phyloP scores from a whole-genome alignment of 345 rosid species.

The Gossypium longicalyx region DNA sequence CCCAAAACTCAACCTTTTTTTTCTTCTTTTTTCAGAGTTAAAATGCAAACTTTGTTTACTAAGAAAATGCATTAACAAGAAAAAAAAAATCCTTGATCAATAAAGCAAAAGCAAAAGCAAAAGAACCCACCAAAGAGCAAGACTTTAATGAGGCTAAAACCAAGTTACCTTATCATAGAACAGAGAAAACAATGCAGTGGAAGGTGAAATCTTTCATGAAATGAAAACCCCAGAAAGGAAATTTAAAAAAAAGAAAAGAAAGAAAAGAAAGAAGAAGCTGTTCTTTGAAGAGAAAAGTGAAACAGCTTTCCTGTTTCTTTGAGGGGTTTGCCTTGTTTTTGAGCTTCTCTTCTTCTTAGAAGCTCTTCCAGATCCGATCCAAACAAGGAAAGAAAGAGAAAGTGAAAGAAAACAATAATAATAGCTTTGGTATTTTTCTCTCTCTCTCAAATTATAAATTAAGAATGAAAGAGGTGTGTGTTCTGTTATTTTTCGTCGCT shows the following conservation, averaged over 20 bases:
- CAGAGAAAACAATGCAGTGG: constrained; percentile 26
- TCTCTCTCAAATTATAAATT: too few relatives aligned
- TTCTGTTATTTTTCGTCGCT: constrained; percentile 10
- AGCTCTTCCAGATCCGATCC: constrained; percentile 51
- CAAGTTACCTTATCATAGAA: constrained; percentile 43
- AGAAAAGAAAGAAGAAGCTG: not conserved
- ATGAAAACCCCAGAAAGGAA: not conserved
- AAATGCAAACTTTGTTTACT: not conserved
- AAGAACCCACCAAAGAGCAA: constrained; percentile 3
- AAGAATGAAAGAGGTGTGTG: not conserved
- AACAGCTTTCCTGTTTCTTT: constrained; percentile 22
- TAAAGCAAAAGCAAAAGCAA: constrained; percentile 14
- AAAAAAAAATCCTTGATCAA: constrained; percentile 9
- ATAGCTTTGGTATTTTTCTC: not conserved
- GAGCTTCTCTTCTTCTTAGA: constrained; percentile 16
- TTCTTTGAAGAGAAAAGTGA: constrained; percentile 23
- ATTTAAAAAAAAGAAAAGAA: not conserved
- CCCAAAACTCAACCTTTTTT: constrained; percentile 1
- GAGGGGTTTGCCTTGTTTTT: constrained; percentile 6
- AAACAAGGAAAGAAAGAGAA: constrained; percentile 21
- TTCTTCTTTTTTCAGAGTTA: not conserved
- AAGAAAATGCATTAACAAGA: not conserved
- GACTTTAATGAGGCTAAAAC: not conserved
- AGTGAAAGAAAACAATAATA: not conserved
- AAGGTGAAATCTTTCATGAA: constrained; percentile 23